These are phyloP conservation scores for Fragaria vesca DNA, from an alignment of 306 rosid species.

Conservation along the genomic window DNA sequence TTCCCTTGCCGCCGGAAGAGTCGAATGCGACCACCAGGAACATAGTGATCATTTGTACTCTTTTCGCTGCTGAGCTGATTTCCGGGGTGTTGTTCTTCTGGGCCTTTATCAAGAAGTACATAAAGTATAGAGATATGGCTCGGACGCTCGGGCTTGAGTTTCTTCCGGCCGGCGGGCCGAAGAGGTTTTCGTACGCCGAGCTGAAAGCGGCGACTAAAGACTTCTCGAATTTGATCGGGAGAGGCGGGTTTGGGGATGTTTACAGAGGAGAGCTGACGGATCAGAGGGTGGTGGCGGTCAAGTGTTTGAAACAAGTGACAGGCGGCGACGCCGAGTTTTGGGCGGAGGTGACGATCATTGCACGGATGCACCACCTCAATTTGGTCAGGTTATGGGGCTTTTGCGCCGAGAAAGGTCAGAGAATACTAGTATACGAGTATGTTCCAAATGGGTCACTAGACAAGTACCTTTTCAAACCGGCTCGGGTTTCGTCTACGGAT, in stretches of 20 bases:
- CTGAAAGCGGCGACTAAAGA: constrained; percentile 78
- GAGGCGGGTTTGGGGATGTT: constrained; percentile 89
- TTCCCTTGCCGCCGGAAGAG: constrained; percentile 62
- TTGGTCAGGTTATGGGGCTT: constrained; percentile 90
- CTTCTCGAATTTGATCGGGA: constrained; percentile 67
- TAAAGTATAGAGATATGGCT: constrained; percentile 93
- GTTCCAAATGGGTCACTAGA: constrained; percentile 80
- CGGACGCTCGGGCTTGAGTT: constrained; percentile 83
- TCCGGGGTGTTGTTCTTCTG: constrained; percentile 72
- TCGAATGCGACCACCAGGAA: constrained; percentile 64
- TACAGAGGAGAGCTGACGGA: constrained; percentile 71
- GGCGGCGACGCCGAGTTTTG: constrained; percentile 86
- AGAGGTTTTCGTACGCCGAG: constrained; percentile 66
- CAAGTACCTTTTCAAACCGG: constrained; percentile 45
- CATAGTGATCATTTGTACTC: constrained; percentile 59
- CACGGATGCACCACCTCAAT: constrained; percentile 94
- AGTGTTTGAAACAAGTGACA: constrained; percentile 65
- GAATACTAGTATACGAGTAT: constrained; percentile 74
- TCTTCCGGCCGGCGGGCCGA: constrained; percentile 91
- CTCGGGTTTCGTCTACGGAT: constrained; percentile 5
- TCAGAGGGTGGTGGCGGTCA: constrained; percentile 81
- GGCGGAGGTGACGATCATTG: constrained; percentile 88
- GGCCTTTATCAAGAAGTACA: constrained; percentile 76
- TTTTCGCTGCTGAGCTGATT: constrained; percentile 69
- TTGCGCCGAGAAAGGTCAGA: constrained; percentile 84